Base-by-base conservation (phyloP, 1,139 yeast species). In the Yarrowia galli region DNA sequence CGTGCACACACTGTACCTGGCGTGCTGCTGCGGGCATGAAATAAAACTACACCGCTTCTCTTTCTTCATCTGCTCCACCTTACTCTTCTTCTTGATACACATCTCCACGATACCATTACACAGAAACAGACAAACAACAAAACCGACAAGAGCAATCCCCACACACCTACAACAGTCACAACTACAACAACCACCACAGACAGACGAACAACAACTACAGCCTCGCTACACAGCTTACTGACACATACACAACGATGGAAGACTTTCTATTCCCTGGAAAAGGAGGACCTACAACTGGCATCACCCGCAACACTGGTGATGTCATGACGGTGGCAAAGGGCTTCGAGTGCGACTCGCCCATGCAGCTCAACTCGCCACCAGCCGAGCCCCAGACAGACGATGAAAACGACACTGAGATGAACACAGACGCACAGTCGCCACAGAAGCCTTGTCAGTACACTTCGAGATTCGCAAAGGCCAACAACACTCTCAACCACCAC, bases 301-400 rank as follows among this genome's bases (percentile, higher is more conserved):
- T 58, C 51, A 58, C 64, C 32, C 64, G 64, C 22, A 58, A 40
- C 51, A 9, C 64, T 12, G 32, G 16, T 28, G 64, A 58, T 28
- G 46, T 18, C 42, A 43, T 58, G 64, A 56, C 63, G 32, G 64
- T 58, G 51, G 49, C 64, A 18, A 58, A 58, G 51, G 64, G 64
- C 16, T 58, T 58, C n/a, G 64, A 58, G 20, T 58, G 64, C 51
- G 64, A 58, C 64, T 58, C 64, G 64, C 64, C 64, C 49, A 58
- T 58, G 64, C 49, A 58, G 40, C 64, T 58, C 51, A 58, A 58
- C 64, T 58, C 64, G 42, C 64, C 64, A 15, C 64, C 64, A 28
- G 64, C 49, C 1, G 64, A 58, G 42, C 64, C 64, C 28, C 64
- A 58, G 48, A 40, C 61, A n/a, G 61, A 54, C 36, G 61, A 54